These are phyloP conservation scores for Nakaseomyces sp. DNA, from an alignment of 1,139 yeast genomes.

Conservation along the genomic window DNA sequence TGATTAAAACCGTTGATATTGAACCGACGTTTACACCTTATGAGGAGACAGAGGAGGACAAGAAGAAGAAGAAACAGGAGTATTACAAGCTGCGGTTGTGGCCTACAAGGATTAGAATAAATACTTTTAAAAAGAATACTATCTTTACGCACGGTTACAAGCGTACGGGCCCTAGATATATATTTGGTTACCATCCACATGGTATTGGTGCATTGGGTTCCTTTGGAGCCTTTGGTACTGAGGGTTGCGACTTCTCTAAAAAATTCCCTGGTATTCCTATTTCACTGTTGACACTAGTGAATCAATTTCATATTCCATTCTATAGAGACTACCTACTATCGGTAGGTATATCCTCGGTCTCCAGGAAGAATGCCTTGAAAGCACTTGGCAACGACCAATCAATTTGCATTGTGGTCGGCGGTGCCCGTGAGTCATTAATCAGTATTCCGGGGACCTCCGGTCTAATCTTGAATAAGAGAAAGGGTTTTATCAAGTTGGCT, in stretches of 20 bases:
- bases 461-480: constrained; percentile 66
- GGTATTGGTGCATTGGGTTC: constrained; percentile 94
- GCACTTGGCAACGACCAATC: constrained; percentile 64
- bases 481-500: constrained; percentile 85
- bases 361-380: constrained; percentile 60
- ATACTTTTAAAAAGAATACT: constrained; percentile 12
- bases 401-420: constrained; percentile 87
- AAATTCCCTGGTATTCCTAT: constrained; percentile 76
- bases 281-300: constrained; percentile 69
- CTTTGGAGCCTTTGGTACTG: constrained; percentile 77
- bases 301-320: constrained; percentile 81
- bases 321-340: constrained; percentile 79
- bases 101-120: constrained; percentile 11
- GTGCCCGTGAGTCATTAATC: constrained; percentile 81
- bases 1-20: constrained; percentile 64
- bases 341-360: constrained; percentile 80
- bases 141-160: constrained; percentile 6
- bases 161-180: constrained; percentile 61
- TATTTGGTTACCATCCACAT: constrained; percentile 94
- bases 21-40: constrained; percentile 58
- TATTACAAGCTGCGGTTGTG: constrained; percentile 11
- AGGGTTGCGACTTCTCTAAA: constrained; percentile 59
- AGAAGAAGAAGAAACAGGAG: constrained; percentile 13
- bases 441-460: constrained; percentile 55
- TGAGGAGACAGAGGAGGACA: constrained; percentile 15